These are phyloP conservation scores for Sarcomyxa edulis DNA, from an alignment of 768 basidiomycete genomes.

Conservation along the genomic window DNA sequence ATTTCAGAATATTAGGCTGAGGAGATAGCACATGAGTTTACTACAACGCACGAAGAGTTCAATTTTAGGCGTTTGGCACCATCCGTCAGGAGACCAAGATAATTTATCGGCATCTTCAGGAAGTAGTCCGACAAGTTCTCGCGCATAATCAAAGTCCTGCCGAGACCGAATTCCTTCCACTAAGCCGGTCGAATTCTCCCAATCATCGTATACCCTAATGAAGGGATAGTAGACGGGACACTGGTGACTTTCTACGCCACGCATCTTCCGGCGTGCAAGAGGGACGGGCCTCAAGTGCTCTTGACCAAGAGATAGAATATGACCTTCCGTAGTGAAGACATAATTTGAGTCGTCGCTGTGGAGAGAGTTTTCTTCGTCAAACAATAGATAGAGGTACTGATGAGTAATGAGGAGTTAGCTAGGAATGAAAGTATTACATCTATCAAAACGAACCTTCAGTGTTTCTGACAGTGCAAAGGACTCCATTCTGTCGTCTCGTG, in stretches of 20 bases:
- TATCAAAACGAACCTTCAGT: slow-evolving; percentile 54
- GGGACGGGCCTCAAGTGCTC: slow-evolving; percentile 53
- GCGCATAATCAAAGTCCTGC: slow-evolving; percentile 75
- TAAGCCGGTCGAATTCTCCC: slow-evolving; percentile 39
- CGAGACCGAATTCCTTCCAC: slow-evolving; percentile 66
- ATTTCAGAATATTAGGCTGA: slow-evolving; percentile 3
- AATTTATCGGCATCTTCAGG: slow-evolving; percentile 44
- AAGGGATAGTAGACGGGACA: slow-evolving; percentile 68
- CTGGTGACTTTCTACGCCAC: slow-evolving; percentile 60
- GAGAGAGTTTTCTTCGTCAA: slow-evolving; percentile 78
- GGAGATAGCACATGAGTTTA: slow-evolving; percentile 1
- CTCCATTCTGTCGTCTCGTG: slow-evolving; percentile 93
- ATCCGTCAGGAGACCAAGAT: slow-evolving; percentile 65
- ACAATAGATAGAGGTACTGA: slow-evolving; percentile 90
- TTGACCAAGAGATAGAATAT: slow-evolving; percentile 65
- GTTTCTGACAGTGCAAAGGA: slow-evolving; percentile 94
- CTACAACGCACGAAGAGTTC: slow-evolving; percentile 64
- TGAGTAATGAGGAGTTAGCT: not conserved
- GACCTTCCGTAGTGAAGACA: slow-evolving; percentile 95
- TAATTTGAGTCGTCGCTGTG: slow-evolving; percentile 78
- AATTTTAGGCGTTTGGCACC: slow-evolving; percentile 67
- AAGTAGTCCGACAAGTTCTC: slow-evolving; percentile 55
- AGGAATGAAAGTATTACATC: not conserved
- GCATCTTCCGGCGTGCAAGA: slow-evolving; percentile 51
- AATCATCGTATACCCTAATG: slow-evolving; percentile 24